Evolutionary conservation across 2,329 filamentous ascomycete genomes (phyloP).

Genomic region (Xylaria sp.): DNA sequence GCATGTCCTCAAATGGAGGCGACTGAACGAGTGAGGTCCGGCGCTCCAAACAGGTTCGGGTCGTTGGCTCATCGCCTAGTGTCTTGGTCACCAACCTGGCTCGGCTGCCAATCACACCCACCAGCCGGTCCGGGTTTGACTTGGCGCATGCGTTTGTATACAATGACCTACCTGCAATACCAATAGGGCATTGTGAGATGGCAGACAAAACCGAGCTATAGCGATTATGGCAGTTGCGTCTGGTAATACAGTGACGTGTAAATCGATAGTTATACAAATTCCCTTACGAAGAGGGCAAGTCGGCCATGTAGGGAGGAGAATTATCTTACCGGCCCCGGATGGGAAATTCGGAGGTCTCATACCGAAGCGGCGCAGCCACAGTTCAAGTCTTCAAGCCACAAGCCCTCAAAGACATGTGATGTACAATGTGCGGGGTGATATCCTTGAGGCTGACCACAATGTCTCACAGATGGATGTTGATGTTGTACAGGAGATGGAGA

Average conservation of each 20-base stretch:
- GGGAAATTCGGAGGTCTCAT: slow-evolving; percentile 18
- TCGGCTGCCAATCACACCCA: slow-evolving; percentile 21
- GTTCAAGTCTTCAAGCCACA: neutral
- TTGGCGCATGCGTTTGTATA: neutral
- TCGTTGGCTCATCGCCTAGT: slow-evolving; percentile 1
- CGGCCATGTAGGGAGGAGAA: neutral
- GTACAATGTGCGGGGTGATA: neutral
- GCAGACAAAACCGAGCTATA: neutral
- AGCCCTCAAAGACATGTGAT: neutral
- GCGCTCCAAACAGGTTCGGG: slow-evolving; percentile 6
- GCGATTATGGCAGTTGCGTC: neutral
- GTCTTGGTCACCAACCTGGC: slow-evolving; percentile 11
- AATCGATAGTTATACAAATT: neutral
- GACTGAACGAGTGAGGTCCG: neutral
- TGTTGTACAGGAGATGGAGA: too few relatives aligned
- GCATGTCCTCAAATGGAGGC: slow-evolving; percentile 2
- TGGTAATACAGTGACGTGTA: neutral
- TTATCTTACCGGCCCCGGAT: neutral
- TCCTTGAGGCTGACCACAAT: too few relatives aligned
- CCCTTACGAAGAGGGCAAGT: neutral
- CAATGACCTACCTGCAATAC: neutral
- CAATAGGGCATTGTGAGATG: neutral
- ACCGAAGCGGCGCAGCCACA: slow-evolving; percentile 8
- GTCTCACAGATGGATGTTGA: too few relatives aligned
- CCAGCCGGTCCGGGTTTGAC: neutral